Base-by-base conservation (phyloP, 768 basidiomycete species). In the Mrakia gelida region DNA sequence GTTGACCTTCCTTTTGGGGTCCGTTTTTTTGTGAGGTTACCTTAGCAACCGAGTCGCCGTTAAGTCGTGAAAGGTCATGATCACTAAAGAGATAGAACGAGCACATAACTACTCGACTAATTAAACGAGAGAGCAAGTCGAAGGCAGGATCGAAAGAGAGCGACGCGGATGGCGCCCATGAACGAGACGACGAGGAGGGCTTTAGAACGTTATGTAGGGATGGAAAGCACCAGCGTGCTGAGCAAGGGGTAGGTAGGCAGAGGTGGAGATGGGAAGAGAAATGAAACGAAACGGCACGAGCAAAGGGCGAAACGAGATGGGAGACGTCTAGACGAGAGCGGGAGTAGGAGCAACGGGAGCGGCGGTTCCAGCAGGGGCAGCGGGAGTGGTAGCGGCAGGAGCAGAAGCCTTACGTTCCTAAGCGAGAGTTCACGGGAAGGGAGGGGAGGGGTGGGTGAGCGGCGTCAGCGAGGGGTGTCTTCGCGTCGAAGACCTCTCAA, bases 361-460 rank as follows among this genome's bases (percentile, higher is more conserved):
- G 8, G 61, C 11, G 30, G 63, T 32, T 3, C 43, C 34, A 34
- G 76, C 54, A 10, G 76, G 45, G 8, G 30, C 30, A 21, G 32
- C 43, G 23, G 75, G 26, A 41, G 75, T 56, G 15, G 63, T 23
- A 41, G 75, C 11, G 11, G 75, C 52, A 41, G 72, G 26, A 26
- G 72, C 11, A 52, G 49, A 30, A 43, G 63, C 54, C 77, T 78
- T 78, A 21, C 54, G 63, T 67, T 78, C 77, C 77, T 78, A 65
- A 72, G 32, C 65, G 41, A 74, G 65, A 28, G 43, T 10, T 30
- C 67, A 65, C 21, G 16, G 62, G 26, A n/a, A 43, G 32, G 28
- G 11, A 38, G 41, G 45, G 32, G 59, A 65, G 8, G 16, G 30
- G 30, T 68, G n/a, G n/a, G n/a, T n/a, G 15, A 26, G 21, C 15